phyloP scores from a whole-genome alignment of 352 stramenopile genomes.

The Pythium rishiriense region DNA sequence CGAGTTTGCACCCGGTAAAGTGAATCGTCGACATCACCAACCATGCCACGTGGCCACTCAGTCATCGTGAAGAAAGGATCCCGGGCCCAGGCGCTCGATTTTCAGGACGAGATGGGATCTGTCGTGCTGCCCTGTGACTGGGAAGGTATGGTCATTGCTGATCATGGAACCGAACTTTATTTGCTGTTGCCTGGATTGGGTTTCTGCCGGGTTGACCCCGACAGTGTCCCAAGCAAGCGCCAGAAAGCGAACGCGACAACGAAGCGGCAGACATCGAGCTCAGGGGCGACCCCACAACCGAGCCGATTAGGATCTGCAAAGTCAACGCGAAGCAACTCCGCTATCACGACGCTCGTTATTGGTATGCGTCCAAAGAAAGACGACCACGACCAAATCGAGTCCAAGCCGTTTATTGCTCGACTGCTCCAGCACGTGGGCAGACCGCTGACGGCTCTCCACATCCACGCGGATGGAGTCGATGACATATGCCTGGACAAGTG shows the following conservation, averaged over 20 bases:
- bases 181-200: conserved; percentile 11
- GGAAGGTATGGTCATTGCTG: neutral
- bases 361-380: neutral
- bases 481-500: neutral
- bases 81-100: neutral
- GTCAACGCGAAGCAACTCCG: neutral
- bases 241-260: neutral
- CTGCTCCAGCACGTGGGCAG: conserved; percentile 4
- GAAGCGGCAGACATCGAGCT: conserved; percentile 2
- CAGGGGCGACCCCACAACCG: neutral
- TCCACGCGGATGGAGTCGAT: conserved; percentile 1
- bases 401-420: conserved; percentile 1
- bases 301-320: neutral
- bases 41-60: no score
- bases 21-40: neutral
- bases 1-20: neutral
- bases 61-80: conserved; percentile 1
- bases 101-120: neutral
- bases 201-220: conserved; percentile 5
- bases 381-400: neutral
- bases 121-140: conserved; percentile 10
- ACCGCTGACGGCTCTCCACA: neutral
- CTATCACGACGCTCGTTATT: neutral
- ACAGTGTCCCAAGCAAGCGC: conserved; percentile 4
- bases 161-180: neutral